Base-by-base conservation (phyloP, 139 green algal species). In the Tetratostichococcus sp. region DNA sequence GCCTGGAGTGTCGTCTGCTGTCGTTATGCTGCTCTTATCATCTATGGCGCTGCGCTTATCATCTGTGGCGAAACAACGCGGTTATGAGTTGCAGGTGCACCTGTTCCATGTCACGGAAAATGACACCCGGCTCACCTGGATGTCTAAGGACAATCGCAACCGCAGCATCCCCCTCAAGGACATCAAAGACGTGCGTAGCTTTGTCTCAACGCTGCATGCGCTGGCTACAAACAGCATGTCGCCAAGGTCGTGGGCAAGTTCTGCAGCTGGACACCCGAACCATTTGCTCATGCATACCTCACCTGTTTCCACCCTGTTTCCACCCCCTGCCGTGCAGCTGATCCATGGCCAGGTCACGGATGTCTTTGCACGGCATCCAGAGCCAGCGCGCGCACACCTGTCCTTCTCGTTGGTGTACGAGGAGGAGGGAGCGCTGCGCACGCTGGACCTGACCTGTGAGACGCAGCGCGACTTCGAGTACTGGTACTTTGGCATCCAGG, bases 341-440 rank as follows among this genome's bases (percentile, higher is more conserved):
- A 57, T 85, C 30, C 71, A 75, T 26, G 91, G 91, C 0, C 90
- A 94, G 73, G 76, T 73, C 0, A 94, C 87, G 0, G 76, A 88
- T 19, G 84, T 89, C 22, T 96, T 96, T 59, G 70, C 71, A 58
- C 80, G 84, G 4, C 74, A 87, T 71, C 85, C 83, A 11, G 70
- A 88, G 72, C 86, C 86, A 0, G 58, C 83, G 16, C 65, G 70
- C 3, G 77, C 74, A 21, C 30, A 70, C 4, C 30, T 82, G 17
- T 94, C 85, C 22, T 92, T 95, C 79, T 92, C 86, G 19, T 75
- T 96, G 42, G 74, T 86, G 0, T 96, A 96, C 76, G 84, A 93
- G 32, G 83, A 86, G 31, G 73, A 81, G 74, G 57, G 65, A 71
- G 34, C 22, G 8, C 30, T 30, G 65, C 83, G 89, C 31, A 91